These are phyloP conservation scores for Quercus variabilis DNA, from an alignment of 306 rosid species.

Conservation along the genomic window DNA sequence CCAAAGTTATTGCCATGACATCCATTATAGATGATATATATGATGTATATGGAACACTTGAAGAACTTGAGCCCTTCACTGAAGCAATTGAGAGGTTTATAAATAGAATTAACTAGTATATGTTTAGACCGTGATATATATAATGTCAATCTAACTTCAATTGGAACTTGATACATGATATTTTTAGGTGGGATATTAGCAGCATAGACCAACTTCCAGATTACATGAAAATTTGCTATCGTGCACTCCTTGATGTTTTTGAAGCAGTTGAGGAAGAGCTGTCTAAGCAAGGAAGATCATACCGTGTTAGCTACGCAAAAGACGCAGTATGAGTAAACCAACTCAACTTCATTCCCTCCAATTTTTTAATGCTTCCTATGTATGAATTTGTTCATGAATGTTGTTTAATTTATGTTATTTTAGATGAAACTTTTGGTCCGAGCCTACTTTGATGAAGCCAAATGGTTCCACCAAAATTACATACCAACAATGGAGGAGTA, in stretches of 20 bases:
- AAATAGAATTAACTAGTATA: too few species aligned
- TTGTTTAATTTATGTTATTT: too few species aligned
- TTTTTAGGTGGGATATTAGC: slow-evolving; percentile 1
- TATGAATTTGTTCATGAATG: not conserved
- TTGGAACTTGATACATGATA: too few species aligned
- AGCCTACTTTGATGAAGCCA: slow-evolving; percentile 25
- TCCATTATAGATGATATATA: too few species aligned
- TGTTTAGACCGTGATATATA: too few species aligned
- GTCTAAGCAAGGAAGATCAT: slow-evolving; percentile 8
- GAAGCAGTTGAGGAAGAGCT: slow-evolving; percentile 25
- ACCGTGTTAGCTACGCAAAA: slow-evolving; percentile 11
- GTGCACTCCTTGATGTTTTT: not conserved
- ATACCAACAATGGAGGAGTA: slow-evolving; percentile 39
- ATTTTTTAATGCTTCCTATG: too few species aligned
- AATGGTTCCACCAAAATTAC: slow-evolving; percentile 26
- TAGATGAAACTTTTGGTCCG: slow-evolving; percentile 12
- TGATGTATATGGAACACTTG: too few species aligned
- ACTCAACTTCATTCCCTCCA: too few species aligned
- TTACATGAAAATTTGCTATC: slow-evolving; percentile 1
- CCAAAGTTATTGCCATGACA: too few species aligned
- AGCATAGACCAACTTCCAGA: not conserved
- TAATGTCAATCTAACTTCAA: too few species aligned
- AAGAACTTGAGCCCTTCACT: too few species aligned
- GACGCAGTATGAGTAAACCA: not conserved
- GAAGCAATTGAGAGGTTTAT: too few species aligned